Base-by-base conservation (phyloP, 257 asterid species). In the Henckelia pumila region DNA sequence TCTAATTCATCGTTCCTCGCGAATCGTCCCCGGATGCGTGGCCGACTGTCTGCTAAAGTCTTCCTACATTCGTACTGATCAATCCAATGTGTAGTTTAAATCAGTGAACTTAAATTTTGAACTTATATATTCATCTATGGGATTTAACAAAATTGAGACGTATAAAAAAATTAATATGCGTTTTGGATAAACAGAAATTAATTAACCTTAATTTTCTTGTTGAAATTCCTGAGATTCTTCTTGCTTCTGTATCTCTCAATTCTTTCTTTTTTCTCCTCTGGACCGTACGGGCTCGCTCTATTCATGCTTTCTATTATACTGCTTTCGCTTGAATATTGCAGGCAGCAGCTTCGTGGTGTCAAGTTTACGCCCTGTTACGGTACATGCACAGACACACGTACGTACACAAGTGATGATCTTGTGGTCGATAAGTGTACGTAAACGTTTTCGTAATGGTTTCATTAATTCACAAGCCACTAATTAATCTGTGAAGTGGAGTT, bases 131-230 rank as follows among this genome's bases (percentile, higher is more conserved):
- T n/a, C n/a, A n/a, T n/a, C n/a, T n/a, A n/a, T n/a, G 44, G 16
- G 44, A 10, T 35, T 0, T 32, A 8, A 32, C 7, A 32, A 32
- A 8, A 32, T 32, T 32, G 9, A 32, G 1, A 2, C 8, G 8
- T 35, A n/a, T 7, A 30, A 35, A 8, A 33, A 35, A 40, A 13
- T 40, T 3, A 11, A 0, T 13, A 44, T 44, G 53, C 16, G 0
- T 13, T 28, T 10, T 14, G 53, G 0, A 19, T 5, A 8, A 2
- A 33, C 14, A 6, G 20, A 7, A 29, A n/a, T n/a, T n/a, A n/a
- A n/a, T n/a, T n/a, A n/a, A 91, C 98, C 98, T 92, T 87, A 69
- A 93, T 93, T 74, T 88, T 90, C 83, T 93, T 93, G 77, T 85
- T 88, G 88, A 88, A 93, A 47, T 93, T 93, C 72, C 99, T 86